These are phyloP conservation scores for Parasitella parasitica DNA, from an alignment of 371 early-diverging fungal species.

Conservation along the genomic window DNA sequence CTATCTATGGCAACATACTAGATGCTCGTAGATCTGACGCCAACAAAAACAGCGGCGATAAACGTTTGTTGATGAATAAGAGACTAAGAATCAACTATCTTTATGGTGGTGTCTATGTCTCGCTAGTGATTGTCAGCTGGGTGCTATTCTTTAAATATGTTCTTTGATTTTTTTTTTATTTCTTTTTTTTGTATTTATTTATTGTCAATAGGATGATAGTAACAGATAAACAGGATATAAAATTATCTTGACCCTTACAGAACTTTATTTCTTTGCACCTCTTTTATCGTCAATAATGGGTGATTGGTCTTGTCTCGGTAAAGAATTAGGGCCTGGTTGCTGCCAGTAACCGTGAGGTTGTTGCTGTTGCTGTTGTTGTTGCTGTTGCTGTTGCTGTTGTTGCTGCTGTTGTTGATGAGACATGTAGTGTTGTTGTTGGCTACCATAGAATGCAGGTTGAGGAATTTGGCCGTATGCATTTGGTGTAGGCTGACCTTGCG, in stretches of 20 bases:
- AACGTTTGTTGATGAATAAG: slow-evolving; percentile 8
- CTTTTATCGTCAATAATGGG: slow-evolving; percentile 28
- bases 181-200: slow-evolving; percentile 3
- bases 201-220: not conserved
- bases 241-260: not conserved
- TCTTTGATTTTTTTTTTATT: not conserved
- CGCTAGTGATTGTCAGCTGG: slow-evolving; percentile 49
- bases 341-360: slow-evolving; percentile 35
- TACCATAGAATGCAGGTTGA: slow-evolving; percentile 36
- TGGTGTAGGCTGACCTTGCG: slow-evolving; percentile 24
- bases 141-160: slow-evolving; percentile 45
- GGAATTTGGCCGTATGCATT: slow-evolving; percentile 35
- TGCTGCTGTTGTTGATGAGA: slow-evolving; percentile 23
- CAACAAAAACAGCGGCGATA: slow-evolving; percentile 1
- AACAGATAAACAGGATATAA: not conserved
- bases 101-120: slow-evolving; percentile 44
- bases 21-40: slow-evolving; percentile 18
- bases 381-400: slow-evolving; percentile 21
- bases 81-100: slow-evolving; percentile 42
- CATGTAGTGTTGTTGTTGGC: slow-evolving; percentile 42
- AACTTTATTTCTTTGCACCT: slow-evolving; percentile 8
- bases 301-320: slow-evolving; percentile 25
- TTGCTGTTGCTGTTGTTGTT: slow-evolving; percentile 26
- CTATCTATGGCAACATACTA: slow-evolving; percentile 47
- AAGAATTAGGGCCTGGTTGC: not conserved